Evolutionary conservation across 495 filamentous ascomycete species (phyloP), one percentile per base, ranked within the genome.

Genomic region (Geoglossum glabrum): DNA sequence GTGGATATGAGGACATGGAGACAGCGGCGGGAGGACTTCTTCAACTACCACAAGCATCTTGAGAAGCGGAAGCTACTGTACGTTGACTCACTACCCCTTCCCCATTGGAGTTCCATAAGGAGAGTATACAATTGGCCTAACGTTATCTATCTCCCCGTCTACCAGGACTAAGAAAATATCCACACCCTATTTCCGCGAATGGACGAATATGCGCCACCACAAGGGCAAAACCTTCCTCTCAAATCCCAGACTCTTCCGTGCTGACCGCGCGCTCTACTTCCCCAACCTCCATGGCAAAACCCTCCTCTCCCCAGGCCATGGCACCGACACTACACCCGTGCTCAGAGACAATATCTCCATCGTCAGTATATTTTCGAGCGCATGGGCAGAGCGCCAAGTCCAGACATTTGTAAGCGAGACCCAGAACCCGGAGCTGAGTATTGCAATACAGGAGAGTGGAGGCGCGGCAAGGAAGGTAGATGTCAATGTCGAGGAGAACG

Each of bases 151-250:
- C n/a, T n/a, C 13, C 5, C 10, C 5, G 19, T 1, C 17, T 28
- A n/a, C 31, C 17, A 79, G 76, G 58, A 76, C 71, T 17, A 66
- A 65, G 63, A 74, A 73, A 69, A 77, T 90, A 61, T 69, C 79
- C 13, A 86, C 83, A 59, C 86, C 87, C 26, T 97, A 97, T 68
- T 97, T 94, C 75, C 82, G 86, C 63, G 89, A 97, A 77, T 93
- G 86, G 83, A 76, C 75, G 55, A 87, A 87, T 68, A 76, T 96
- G 72, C 76, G 80, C 4, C 78, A 84, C 64, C 76, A 85, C 70
- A 76, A 87, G 60, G 92, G 92, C 64, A 97, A 97, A 68, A 84
- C 84, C 33, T 97, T 95, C 71, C 65, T 85, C 19, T 81, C 90
- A 8, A 87, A 87, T 36, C 76, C 81, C 2, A 74, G 79, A 5